Conservation (phyloP, 305 asterid species). For the Euphrasia arctica region DNA sequence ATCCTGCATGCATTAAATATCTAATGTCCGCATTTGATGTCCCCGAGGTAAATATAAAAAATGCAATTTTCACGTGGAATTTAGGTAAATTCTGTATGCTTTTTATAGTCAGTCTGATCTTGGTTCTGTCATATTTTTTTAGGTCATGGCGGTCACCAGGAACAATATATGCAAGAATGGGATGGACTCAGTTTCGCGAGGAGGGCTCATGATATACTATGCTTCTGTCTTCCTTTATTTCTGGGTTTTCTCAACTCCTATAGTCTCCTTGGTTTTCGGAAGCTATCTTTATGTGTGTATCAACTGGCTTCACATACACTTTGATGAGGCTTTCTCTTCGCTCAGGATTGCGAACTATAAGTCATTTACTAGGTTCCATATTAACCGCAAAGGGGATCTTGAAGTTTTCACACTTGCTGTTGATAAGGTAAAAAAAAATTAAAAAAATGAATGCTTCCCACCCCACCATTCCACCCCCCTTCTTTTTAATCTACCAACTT, state of each 20-base stretch:
- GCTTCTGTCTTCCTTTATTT: conserved; percentile 94
- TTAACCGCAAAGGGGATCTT: conserved; percentile 66
- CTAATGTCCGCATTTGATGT: conserved; percentile 98
- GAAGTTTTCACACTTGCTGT: conserved; percentile 97
- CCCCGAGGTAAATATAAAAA: conserved; percentile 60
- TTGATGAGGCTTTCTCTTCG: conserved; percentile 97
- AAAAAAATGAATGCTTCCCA: no score
- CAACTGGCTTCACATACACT: conserved; percentile 97
- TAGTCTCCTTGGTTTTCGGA: conserved; percentile 88
- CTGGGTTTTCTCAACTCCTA: conserved; percentile 99
- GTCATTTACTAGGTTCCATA: conserved; percentile 91
- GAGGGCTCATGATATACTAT: conserved; percentile 79
- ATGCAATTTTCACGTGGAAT: no score
- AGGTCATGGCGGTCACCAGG: conserved; percentile 98
- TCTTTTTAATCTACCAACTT: no score
- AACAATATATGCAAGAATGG: conserved; percentile 82
- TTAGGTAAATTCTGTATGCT: no score
- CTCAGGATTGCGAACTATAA: conserved; percentile 97
- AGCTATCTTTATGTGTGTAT: conserved; percentile 96
- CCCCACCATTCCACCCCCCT: no score
- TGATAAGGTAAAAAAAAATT: conserved; percentile 56
- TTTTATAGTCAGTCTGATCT: background rate
- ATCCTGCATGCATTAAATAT: conserved; percentile 98
- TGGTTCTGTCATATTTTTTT: conserved; percentile 21
- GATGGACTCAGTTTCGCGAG: conserved; percentile 78